A percentile compares a stretch with the other conserved stretches of the same genome.
Conservation (phyloP, 2,329 filamentous ascomycete species). For the Alternaria panax region DNA sequence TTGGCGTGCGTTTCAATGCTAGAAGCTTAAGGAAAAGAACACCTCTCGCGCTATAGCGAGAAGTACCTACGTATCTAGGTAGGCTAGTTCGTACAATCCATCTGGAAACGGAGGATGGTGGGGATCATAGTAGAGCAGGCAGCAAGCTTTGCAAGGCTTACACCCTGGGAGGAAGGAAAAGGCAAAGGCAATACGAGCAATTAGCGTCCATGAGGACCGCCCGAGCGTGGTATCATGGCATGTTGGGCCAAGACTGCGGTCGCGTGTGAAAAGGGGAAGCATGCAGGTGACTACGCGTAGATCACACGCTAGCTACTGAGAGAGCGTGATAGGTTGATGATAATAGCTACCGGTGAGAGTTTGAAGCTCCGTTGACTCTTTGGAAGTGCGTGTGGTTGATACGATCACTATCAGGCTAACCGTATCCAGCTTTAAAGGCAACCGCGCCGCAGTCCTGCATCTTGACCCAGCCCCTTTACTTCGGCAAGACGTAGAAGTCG, state of each 20-base stretch:
- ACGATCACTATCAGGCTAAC: background rate
- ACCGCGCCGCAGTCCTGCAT: background rate
- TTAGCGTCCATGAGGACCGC: too few species aligned
- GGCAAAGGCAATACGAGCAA: background rate
- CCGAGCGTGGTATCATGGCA: background rate
- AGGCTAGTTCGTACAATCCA: background rate
- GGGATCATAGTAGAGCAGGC: background rate
- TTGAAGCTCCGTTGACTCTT: too few species aligned
- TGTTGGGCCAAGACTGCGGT: background rate
- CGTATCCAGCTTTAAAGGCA: background rate
- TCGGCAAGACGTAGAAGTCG: background rate
- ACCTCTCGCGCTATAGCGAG: background rate
- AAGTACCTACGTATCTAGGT: too few species aligned
- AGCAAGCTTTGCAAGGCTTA: background rate
- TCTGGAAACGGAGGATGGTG: background rate
- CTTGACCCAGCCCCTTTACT: background rate
- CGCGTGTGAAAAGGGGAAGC: too few species aligned
- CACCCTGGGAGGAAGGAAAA: background rate
- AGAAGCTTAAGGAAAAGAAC: too few species aligned
- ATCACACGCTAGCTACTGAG: background rate
- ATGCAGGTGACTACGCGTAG: background rate
- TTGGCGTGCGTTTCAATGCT: too few species aligned
- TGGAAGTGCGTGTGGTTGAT: background rate
- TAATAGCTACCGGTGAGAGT: background rate
- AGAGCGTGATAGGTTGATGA: background rate